Evolutionary conservation across 2,329 filamentous ascomycete genomes (phyloP).

Genomic region (Arthrocladium fulminans): DNA sequence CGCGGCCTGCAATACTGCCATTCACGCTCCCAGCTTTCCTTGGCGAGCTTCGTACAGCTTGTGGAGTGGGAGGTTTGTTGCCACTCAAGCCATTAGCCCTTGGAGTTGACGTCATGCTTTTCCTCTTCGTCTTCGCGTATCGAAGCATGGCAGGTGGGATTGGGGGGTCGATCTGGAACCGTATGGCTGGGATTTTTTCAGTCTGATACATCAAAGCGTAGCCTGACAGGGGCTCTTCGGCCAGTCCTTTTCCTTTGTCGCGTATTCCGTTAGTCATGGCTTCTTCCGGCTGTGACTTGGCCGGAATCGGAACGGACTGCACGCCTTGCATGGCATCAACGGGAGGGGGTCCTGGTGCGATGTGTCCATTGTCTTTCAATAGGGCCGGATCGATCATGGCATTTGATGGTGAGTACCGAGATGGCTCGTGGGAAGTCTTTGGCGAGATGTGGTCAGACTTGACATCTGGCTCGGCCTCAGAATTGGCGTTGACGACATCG

Average conservation of each 20-base stretch:
- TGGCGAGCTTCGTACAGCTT: conserved; percentile 19
- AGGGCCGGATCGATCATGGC: conserved; percentile 10
- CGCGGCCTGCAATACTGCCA: conserved; percentile 11
- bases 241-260: background rate
- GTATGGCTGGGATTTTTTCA: conserved; percentile 18
- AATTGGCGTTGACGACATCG: conserved; percentile 19
- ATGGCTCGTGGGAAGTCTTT: background rate
- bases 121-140: conserved; percentile 17
- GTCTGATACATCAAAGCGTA: conserved; percentile 21
- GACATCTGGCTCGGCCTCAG: conserved; percentile 25
- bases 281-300: background rate
- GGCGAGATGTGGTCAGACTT: conserved; percentile 13
- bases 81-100: conserved; percentile 8
- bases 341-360: conserved; percentile 21
- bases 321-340: conserved; percentile 25
- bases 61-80: conserved; percentile 5
- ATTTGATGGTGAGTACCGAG: background rate
- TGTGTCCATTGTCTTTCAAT: conserved; percentile 13
- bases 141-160: conserved; percentile 22
- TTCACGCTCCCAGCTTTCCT: conserved; percentile 15
- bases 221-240: conserved; percentile 12
- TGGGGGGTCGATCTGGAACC: conserved; percentile 23
- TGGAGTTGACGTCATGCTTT: conserved; percentile 11
- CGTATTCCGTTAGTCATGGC: conserved; percentile 1
- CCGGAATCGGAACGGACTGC: conserved; percentile 21